Conservation (phyloP, 495 filamentous ascomycete genomes). For the Annulohypoxylon bovei region DNA sequence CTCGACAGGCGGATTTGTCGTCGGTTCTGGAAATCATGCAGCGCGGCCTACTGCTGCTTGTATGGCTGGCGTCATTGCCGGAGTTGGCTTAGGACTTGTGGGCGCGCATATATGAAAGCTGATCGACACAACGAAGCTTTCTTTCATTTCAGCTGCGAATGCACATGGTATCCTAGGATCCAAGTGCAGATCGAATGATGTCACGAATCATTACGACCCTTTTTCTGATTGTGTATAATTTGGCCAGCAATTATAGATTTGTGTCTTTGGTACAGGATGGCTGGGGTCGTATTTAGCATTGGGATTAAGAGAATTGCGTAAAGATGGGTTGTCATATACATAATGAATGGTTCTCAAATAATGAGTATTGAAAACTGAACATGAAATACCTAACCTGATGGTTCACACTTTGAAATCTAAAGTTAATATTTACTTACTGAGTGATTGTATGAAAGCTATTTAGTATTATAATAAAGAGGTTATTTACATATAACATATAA, state of each 20-base stretch:
- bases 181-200: conserved; percentile 25
- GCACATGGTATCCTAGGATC: background rate
- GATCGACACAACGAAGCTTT: background rate
- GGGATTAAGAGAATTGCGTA: background rate
- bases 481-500: background rate
- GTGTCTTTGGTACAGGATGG: background rate
- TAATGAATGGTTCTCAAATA: conserved; percentile 6
- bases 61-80: conserved; percentile 40
- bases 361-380: background rate
- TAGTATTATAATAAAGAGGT: background rate
- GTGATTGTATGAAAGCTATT: background rate
- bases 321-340: conserved; percentile 15
- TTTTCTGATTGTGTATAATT: conserved; percentile 36
- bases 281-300: conserved; percentile 16
- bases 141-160: background rate
- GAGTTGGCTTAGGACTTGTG: conserved; percentile 42
- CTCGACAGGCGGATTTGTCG: conserved; percentile 37
- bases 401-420: background rate
- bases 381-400: background rate
- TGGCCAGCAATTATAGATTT: conserved; percentile 21
- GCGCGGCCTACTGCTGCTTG: conserved; percentile 42
- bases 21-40: conserved; percentile 39
- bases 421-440: background rate
- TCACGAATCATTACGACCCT: conserved; percentile 37
- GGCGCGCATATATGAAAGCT: conserved; percentile 36